Evolutionary conservation across 73 alveolate species (phyloP).

Genomic region (Symbiodinium natans): DNA sequence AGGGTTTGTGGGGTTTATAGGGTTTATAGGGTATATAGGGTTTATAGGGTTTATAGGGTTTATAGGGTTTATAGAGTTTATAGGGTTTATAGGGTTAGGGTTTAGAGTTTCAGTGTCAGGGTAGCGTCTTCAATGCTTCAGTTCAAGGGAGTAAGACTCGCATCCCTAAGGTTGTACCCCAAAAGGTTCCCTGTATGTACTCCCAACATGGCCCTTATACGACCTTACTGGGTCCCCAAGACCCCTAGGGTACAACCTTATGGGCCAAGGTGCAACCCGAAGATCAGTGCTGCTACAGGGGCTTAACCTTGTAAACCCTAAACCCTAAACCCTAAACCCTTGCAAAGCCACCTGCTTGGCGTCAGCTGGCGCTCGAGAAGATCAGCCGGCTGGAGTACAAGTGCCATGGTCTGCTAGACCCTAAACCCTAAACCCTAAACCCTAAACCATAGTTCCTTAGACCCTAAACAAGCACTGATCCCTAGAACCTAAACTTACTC

Average conservation of each 20-base stretch:
- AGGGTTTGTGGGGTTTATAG: too few species aligned
- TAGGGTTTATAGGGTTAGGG: background rate
- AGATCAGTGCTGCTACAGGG: background rate
- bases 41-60: background rate
- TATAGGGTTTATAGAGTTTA: background rate
- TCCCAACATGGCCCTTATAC: background rate
- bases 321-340: background rate
- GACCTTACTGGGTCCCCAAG: too few species aligned
- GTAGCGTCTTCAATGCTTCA: background rate
- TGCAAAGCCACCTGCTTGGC: too few species aligned
- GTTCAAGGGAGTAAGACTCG: too few species aligned
- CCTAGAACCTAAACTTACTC: too few species aligned
- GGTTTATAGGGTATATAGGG: too few species aligned
- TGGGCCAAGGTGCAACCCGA: too few species aligned
- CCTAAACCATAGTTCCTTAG: too few species aligned
- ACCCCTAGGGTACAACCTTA: too few species aligned
- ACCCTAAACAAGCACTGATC: too few species aligned
- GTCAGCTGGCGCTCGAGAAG: background rate
- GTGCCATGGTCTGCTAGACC: background rate
- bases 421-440: too few species aligned
- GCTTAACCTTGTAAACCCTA: background rate
- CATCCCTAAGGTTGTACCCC: too few species aligned
- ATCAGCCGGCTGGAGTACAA: background rate
- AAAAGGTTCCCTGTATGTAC: background rate
- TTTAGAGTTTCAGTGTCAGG: background rate